These are phyloP conservation scores for Epithemia pelagica DNA, from an alignment of 108 stramenopile species.

Conservation along the genomic window DNA sequence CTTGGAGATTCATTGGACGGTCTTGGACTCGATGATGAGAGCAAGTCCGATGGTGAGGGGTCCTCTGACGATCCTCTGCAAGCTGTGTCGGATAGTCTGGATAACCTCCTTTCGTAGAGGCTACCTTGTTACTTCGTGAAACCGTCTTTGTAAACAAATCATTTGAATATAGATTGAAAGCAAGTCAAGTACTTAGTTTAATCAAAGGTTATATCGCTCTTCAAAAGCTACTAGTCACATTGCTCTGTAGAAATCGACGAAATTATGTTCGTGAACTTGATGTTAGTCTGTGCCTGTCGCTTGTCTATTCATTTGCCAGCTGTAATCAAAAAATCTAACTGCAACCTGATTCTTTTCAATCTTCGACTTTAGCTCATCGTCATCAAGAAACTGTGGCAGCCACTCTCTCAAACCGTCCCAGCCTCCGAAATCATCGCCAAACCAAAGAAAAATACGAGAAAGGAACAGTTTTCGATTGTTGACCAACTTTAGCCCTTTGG, in stretches of 20 bases:
- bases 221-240: no score
- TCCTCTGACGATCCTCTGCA: constrained; percentile 40
- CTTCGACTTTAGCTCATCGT: not conserved
- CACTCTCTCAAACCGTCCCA: not conserved
- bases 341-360: not conserved
- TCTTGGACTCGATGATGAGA: constrained; percentile 31
- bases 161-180: no score
- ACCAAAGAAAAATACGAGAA: constrained; percentile 14
- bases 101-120: constrained; percentile 69
- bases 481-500: constrained; percentile 5
- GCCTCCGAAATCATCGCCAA: constrained; percentile 12
- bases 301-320: constrained; percentile 3
- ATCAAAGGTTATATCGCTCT: no score
- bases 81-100: constrained; percentile 76
- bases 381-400: constrained; percentile 1
- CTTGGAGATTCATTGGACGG: constrained; percentile 89
- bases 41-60: constrained; percentile 10
- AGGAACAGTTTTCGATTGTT: not conserved
- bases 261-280: no score
- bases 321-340: constrained; percentile 1
- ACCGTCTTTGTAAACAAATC: no score
- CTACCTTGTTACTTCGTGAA: no score
- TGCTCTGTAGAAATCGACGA: no score
- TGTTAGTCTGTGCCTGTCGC: no score
- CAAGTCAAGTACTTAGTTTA: no score